Percentiles rank a stretch among this genome's conserved stretches.
Evolutionary conservation across 2,329 filamentous ascomycete genomes (phyloP).

Genomic region (Beauveria caledonica): DNA sequence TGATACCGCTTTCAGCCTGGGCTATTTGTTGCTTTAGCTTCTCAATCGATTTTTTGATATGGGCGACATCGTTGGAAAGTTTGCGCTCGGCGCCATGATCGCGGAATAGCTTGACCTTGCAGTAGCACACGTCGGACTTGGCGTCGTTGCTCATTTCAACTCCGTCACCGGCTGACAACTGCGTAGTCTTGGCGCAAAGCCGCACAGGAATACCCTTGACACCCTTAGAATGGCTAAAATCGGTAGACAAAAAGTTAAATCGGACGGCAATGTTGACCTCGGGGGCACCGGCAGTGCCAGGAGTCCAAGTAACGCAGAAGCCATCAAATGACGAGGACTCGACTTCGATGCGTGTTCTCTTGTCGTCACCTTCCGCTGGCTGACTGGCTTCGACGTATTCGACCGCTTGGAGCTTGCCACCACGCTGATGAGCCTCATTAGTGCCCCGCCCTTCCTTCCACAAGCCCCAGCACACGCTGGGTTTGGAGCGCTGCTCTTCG

Average conservation of each 20-base stretch:
- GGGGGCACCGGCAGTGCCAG: slow-evolving; percentile 55
- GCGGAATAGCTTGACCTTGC: slow-evolving; percentile 94
- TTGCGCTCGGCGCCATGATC: slow-evolving; percentile 95
- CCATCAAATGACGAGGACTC: slow-evolving; percentile 83
- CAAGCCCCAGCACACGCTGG: slow-evolving; percentile 72
- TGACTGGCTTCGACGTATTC: slow-evolving; percentile 73
- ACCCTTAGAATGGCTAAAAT: slow-evolving; percentile 97
- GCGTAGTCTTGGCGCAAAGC: slow-evolving; percentile 82
- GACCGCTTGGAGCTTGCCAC: slow-evolving; percentile 86
- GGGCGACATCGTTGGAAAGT: slow-evolving; percentile 85
- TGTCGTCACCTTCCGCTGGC: slow-evolving; percentile 53
- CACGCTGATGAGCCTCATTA: slow-evolving; percentile 89
- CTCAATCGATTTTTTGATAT: slow-evolving; percentile 94
- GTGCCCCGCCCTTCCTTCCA: slow-evolving; percentile 97
- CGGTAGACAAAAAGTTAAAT: slow-evolving; percentile 97
- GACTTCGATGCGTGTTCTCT: slow-evolving; percentile 59
- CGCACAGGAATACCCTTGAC: slow-evolving; percentile 96
- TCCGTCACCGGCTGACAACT: slow-evolving; percentile 40
- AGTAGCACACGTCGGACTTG: slow-evolving; percentile 72
- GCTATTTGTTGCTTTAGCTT: slow-evolving; percentile 91
- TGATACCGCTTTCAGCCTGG: slow-evolving; percentile 62
- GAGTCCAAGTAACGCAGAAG: slow-evolving; percentile 85
- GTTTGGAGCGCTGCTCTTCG: slow-evolving; percentile 80
- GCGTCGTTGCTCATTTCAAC: slow-evolving; percentile 37
- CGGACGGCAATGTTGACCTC: slow-evolving; percentile 86